Conservation (phyloP, 2,329 filamentous ascomycete genomes). For the Cadophora luteo-olivacea region DNA sequence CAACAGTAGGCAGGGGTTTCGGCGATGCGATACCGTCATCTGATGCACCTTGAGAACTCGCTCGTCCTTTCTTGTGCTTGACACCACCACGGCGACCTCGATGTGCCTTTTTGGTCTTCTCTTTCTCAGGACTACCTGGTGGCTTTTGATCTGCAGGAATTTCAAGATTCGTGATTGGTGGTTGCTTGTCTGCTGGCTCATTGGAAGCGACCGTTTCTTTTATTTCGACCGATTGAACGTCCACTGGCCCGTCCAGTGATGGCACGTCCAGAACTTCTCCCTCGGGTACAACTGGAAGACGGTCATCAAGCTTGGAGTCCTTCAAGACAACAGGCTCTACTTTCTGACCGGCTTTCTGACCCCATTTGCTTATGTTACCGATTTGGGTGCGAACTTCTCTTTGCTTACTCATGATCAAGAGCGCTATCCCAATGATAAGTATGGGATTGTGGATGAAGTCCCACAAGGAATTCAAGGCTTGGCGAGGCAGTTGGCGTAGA, state of each 20-base stretch:
- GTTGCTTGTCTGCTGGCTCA: neutral
- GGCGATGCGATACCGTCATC: constrained; percentile 24
- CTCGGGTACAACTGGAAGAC: constrained; percentile 22
- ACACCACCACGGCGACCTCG: constrained; percentile 75
- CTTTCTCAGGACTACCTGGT: constrained; percentile 50
- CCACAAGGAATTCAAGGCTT: constrained; percentile 56
- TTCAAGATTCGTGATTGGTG: constrained; percentile 12
- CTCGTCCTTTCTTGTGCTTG: constrained; percentile 63
- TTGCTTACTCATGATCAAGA: constrained; percentile 37
- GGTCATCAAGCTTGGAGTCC: constrained; percentile 6
- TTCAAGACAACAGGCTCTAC: constrained; percentile 1
- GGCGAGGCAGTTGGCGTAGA: constrained; percentile 57
- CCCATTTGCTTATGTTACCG: constrained; percentile 33
- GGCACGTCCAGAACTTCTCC: constrained; percentile 25
- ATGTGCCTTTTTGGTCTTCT: constrained; percentile 68
- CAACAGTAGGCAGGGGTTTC: constrained; percentile 53
- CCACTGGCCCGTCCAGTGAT: constrained; percentile 16
- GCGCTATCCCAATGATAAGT: constrained; percentile 45
- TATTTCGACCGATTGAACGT: constrained; percentile 5
- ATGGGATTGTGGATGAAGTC: constrained; percentile 63
- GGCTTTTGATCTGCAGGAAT: constrained; percentile 38
- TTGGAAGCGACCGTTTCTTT: constrained; percentile 9
- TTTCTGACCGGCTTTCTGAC: neutral
- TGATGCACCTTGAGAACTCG: constrained; percentile 52
- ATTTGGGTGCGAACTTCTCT: constrained; percentile 43